phyloP scores from a whole-genome alignment of 2,329 filamentous ascomycete species.

The Scorias spongiosa region DNA sequence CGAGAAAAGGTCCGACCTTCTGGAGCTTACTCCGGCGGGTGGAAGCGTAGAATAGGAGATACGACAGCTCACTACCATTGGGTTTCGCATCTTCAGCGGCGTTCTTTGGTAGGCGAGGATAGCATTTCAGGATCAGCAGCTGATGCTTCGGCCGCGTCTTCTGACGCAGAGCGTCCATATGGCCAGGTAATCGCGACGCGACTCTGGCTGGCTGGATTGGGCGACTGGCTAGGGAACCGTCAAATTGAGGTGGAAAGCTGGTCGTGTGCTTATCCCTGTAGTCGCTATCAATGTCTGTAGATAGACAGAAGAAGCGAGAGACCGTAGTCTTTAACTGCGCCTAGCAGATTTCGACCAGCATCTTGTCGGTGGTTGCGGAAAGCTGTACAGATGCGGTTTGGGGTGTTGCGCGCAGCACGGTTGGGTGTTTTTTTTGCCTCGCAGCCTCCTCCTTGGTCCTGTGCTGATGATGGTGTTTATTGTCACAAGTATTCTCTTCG shows the following conservation, averaged over 20 bases:
- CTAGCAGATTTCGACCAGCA: background rate
- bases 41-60: constrained; percentile 90
- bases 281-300: background rate
- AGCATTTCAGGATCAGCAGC: constrained; percentile 90
- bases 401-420: too few relatives aligned
- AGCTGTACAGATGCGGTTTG: background rate
- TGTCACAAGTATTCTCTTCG: too few relatives aligned
- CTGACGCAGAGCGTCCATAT: constrained; percentile 44
- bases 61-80: constrained; percentile 92
- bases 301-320: background rate
- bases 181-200: background rate
- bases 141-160: constrained; percentile 83
- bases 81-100: constrained; percentile 76
- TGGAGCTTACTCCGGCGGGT: constrained; percentile 89
- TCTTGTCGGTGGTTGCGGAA: background rate
- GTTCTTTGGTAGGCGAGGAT: constrained; percentile 81
- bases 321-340: background rate
- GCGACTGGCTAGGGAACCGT: background rate
- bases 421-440: too few relatives aligned
- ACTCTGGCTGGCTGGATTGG: background rate
- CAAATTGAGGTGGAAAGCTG: background rate
- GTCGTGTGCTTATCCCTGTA: background rate
- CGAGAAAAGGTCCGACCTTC: constrained; percentile 87
- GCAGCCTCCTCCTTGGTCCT: too few relatives aligned
- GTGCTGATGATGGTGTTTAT: too few relatives aligned